Base-by-base conservation (phyloP, 805 yeast genomes). In the Cyberlindnera galapagoensis region DNA sequence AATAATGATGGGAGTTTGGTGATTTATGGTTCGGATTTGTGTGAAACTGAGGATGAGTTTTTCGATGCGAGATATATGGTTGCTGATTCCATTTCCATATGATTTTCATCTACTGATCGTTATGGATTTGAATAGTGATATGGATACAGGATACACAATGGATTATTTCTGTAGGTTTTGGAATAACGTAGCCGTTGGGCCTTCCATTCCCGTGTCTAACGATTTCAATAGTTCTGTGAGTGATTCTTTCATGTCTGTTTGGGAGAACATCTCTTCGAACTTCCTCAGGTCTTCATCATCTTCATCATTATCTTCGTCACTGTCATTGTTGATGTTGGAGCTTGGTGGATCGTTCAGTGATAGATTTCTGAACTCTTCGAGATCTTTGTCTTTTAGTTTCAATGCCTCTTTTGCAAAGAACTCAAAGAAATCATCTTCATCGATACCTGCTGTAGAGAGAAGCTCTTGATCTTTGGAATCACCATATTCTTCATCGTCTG, bases 341-440 rank as follows among this genome's bases (percentile, higher is more conserved):
- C 47, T n/a, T 2, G 10, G 9, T 7, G 10, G 24, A 24, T 28
- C 26, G 9, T 10, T 21, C 25, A 26, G 6, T 12, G 28, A 28
- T 18, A 43, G 21, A 11, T 39, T 40, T 35, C 65, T 52, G 33
- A 58, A 56, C 7, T 51, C 41, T 22, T 62, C 70, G 8, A 76
- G 44, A 13, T 73, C 71, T 5, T 63, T 67, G 12, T 66, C 63
- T 0, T 62, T 49, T 38, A 76, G 34, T 15, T 72, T 62, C 17
- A 77, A 44, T 0, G 76, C 83, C 19, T 75, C 70, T 34, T 65
- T 64, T 9, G 74, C 56, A 47, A 76, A 74, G 44, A 63, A 77
- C 47, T 79, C 86, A 43, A 78, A 73, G 47, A 79, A 79, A 45
- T 79, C 85, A 47, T 78, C 85, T 43, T 76, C 83, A 44, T 73